Evolutionary conservation across 2,329 filamentous ascomycete genomes (phyloP).

Genomic region (Hypoxylon sp.): DNA sequence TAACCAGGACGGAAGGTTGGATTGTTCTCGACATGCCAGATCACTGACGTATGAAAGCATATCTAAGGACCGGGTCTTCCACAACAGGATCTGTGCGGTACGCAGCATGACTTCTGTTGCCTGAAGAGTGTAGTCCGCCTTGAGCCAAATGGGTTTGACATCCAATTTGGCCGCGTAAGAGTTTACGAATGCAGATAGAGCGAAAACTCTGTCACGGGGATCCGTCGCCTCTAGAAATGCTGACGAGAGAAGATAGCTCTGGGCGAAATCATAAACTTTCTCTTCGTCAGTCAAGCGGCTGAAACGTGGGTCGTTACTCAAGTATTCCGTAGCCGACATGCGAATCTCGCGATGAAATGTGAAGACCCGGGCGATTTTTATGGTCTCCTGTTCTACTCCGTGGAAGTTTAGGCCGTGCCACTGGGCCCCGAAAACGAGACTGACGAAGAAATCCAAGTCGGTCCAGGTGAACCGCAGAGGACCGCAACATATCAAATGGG

Average conservation of each 20-base stretch:
- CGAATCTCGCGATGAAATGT: conserved; percentile 38
- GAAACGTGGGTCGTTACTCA: conserved; percentile 14
- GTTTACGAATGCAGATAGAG: conserved; percentile 35
- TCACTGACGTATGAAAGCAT: conserved; percentile 35
- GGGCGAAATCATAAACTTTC: conserved; percentile 35
- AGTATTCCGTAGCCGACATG: conserved; percentile 17
- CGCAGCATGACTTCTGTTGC: conserved; percentile 28
- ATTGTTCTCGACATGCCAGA: conserved; percentile 21
- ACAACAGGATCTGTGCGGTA: conserved; percentile 32
- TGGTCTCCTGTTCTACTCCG: conserved; percentile 29
- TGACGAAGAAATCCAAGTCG: conserved; percentile 36
- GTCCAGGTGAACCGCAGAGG: conserved; percentile 36
- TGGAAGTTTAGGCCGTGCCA: conserved; percentile 40
- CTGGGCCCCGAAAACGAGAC: conserved; percentile 39
- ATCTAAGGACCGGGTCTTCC: conserved; percentile 34
- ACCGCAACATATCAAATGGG: conserved; percentile 35
- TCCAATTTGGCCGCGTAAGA: conserved; percentile 20
- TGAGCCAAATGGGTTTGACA: conserved; percentile 29
- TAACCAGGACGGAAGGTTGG: conserved; percentile 36
- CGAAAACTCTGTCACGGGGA: conserved; percentile 34
- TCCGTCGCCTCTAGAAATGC: conserved; percentile 33
- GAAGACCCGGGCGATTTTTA: conserved; percentile 32
- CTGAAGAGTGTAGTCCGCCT: conserved; percentile 35
- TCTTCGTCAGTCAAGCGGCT: conserved; percentile 25
- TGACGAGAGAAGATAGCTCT: conserved; percentile 35